Conservation (phyloP, 2,329 filamentous ascomycete species). For the Paracorniculantispora psalliotae region DNA sequence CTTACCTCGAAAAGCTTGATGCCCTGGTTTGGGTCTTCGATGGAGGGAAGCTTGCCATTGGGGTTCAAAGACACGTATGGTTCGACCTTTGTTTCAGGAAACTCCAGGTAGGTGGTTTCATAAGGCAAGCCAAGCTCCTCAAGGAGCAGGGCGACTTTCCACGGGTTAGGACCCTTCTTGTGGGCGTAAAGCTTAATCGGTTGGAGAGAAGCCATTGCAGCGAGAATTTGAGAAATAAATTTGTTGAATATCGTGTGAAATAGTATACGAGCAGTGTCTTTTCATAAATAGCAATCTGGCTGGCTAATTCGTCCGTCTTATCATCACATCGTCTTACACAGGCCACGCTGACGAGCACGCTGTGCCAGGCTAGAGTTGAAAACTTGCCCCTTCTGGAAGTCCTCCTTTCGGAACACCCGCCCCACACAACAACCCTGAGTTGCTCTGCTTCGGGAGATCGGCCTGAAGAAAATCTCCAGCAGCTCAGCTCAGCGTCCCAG, state of each 20-base stretch:
- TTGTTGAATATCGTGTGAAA: neutral
- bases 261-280: neutral
- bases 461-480: no score
- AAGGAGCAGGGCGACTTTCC: conserved; percentile 20
- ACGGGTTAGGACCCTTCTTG: conserved; percentile 16
- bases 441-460: neutral
- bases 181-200: neutral
- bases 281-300: no score
- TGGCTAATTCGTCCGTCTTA: neutral
- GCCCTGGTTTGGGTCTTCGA: conserved; percentile 20
- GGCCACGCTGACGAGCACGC: neutral
- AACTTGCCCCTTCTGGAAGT: neutral
- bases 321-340: neutral
- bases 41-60: conserved; percentile 19
- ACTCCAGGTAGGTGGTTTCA: conserved; percentile 14
- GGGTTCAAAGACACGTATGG: conserved; percentile 21
- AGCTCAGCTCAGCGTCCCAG: neutral
- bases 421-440: neutral
- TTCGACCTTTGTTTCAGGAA: conserved; percentile 20
- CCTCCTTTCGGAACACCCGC: neutral
- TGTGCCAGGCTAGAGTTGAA: neutral
- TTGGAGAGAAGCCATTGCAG: neutral
- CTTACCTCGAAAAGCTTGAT: conserved; percentile 9
- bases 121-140: conserved; percentile 24
- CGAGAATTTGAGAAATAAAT: neutral